These are phyloP conservation scores for Geotrichum carabidarum DNA, from an alignment of 1,139 yeast species.

Conservation along the genomic window DNA sequence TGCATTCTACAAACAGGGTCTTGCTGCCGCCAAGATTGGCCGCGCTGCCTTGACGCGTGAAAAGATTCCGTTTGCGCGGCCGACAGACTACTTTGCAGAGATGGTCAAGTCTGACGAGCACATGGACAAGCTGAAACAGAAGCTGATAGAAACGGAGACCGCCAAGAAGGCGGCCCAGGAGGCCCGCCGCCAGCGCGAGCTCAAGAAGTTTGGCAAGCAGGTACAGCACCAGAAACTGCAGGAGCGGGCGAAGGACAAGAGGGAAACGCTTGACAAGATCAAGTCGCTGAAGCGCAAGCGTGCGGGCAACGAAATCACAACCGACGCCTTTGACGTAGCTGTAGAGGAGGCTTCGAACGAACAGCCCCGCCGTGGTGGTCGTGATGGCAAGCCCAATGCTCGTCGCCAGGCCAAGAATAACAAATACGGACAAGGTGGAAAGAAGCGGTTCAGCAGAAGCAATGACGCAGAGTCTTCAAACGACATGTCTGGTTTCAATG, in stretches of 20 bases:
- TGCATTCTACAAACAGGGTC: slow-evolving; percentile 86
- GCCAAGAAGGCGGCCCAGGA: slow-evolving; percentile 90
- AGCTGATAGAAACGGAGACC: slow-evolving; percentile 79
- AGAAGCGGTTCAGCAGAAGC: slow-evolving; percentile 65
- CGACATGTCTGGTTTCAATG: slow-evolving; percentile 60
- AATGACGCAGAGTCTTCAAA: slow-evolving; percentile 72
- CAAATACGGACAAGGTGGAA: slow-evolving; percentile 69
- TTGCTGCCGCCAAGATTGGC: slow-evolving; percentile 74
- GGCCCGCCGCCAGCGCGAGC: slow-evolving; percentile 87
- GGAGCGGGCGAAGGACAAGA: slow-evolving; percentile 91
- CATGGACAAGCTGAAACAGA: slow-evolving; percentile 87
- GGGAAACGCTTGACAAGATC: slow-evolving; percentile 83
- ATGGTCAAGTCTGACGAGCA: slow-evolving; percentile 98
- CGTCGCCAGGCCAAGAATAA: slow-evolving; percentile 65
- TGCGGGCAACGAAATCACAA: slow-evolving; percentile 65
- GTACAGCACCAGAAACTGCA: slow-evolving; percentile 92
- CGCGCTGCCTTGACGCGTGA: slow-evolving; percentile 58
- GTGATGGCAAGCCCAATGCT: slow-evolving; percentile 51
- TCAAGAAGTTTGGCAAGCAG: slow-evolving; percentile 96
- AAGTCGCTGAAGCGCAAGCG: slow-evolving; percentile 85
- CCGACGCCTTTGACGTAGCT: slow-evolving; percentile 54
- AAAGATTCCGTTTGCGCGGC: slow-evolving; percentile 85
- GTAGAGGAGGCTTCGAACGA: slow-evolving; percentile 81
- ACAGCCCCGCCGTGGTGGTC: slow-evolving; percentile 32
- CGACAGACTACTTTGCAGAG: slow-evolving; percentile 94